Conservation (phyloP, 2,329 filamentous ascomycete species). For the Sporothrix sp. region DNA sequence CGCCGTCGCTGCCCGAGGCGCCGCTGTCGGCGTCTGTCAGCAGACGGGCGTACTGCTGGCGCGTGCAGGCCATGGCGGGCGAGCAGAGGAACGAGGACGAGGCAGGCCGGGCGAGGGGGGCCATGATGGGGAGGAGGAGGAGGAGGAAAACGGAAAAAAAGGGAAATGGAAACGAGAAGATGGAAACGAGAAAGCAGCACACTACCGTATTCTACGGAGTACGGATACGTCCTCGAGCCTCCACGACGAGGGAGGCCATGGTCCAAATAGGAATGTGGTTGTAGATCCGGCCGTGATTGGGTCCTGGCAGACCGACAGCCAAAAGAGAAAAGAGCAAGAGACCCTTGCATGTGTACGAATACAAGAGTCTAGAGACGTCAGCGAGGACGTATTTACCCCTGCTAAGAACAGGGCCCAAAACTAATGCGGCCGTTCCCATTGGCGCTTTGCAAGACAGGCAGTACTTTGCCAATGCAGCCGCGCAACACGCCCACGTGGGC, state of each 20-base stretch:
- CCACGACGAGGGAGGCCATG: background rate
- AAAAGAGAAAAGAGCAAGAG: background rate
- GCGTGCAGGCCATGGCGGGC: background rate
- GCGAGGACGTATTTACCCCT: no score
- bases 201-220: no score
- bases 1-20: background rate
- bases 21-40: constrained; percentile 1
- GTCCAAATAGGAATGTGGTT: background rate
- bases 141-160: background rate
- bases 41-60: constrained; percentile 1
- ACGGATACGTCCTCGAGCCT: background rate
- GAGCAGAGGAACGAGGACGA: no score
- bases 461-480: no score
- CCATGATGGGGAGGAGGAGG: background rate
- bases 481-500: no score
- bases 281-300: background rate
- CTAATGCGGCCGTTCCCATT: no score
- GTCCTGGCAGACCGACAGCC: background rate
- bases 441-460: no score
- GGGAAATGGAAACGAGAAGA: no score
- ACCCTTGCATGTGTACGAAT: background rate
- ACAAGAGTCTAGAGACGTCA: background rate
- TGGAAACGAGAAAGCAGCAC: no score
- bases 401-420: no score
- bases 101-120: background rate